Percentiles rank a stretch among this genome's conserved stretches.
These are phyloP conservation scores for Cordia subcordata DNA, from an alignment of 257 asterid species.

Conservation along the genomic window DNA sequence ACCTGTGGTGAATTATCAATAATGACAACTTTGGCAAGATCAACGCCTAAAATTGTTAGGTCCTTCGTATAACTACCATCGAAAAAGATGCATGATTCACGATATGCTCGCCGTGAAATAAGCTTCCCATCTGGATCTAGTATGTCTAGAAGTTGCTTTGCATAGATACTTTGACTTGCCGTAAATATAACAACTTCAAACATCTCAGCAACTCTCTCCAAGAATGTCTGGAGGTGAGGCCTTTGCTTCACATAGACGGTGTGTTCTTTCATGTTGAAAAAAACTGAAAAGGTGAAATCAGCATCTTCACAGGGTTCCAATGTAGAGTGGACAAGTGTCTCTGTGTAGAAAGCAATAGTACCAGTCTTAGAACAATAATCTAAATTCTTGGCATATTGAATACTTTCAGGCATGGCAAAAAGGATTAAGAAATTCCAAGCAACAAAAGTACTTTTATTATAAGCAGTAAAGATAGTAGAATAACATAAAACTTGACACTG, in stretches of 20 bases:
- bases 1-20: slow-evolving; percentile 98
- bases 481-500: too few relatives aligned
- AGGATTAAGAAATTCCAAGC: too few relatives aligned
- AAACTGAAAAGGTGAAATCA: slow-evolving; percentile 84
- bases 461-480: too few relatives aligned
- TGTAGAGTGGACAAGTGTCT: slow-evolving; percentile 93
- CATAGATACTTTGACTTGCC: slow-evolving; percentile 97
- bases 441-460: too few relatives aligned
- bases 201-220: slow-evolving; percentile 79
- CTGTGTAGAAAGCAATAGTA: slow-evolving; percentile 27
- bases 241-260: slow-evolving; percentile 76
- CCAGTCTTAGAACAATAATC: too few relatives aligned
- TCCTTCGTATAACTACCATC: slow-evolving; percentile 81
- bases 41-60: slow-evolving; percentile 90
- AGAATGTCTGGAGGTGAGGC: slow-evolving; percentile 76
- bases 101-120: slow-evolving; percentile 82
- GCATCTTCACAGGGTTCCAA: slow-evolving; percentile 73
- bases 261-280: slow-evolving; percentile 85
- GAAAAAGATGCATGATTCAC: slow-evolving; percentile 80
- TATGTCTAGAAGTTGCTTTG: slow-evolving; percentile 72
- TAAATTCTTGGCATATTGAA: too few relatives aligned
- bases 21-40: slow-evolving; percentile 85
- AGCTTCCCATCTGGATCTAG: slow-evolving; percentile 84
- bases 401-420: too few relatives aligned
- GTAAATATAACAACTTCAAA: slow-evolving; percentile 87